A percentile compares a stretch with the other conserved stretches of the same genome.
phyloP scores from a whole-genome alignment of 2,329 filamentous ascomycete genomes.

The Colletotrichum chrysophilum region DNA sequence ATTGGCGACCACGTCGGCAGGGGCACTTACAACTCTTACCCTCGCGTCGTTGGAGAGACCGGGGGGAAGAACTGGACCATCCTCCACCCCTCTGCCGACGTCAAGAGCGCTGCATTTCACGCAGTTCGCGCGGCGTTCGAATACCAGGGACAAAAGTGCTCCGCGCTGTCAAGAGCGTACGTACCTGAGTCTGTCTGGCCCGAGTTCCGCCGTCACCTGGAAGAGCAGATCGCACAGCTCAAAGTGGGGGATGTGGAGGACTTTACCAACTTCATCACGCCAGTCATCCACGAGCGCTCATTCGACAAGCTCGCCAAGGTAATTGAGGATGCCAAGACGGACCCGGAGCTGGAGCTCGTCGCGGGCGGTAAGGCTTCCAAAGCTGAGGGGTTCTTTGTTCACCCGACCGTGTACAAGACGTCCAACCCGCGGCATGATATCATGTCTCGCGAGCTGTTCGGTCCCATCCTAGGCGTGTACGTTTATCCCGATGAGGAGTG shows the following conservation, averaged over 20 bases:
- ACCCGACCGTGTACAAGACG: conserved; percentile 82
- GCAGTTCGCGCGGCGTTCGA: conserved; percentile 89
- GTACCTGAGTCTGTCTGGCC: conserved; percentile 78
- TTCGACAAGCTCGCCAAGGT: conserved; percentile 81
- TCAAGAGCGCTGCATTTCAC: conserved; percentile 80
- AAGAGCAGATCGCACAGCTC: conserved; percentile 71
- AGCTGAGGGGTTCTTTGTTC: conserved; percentile 81
- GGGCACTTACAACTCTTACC: conserved; percentile 84
- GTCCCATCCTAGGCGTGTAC: conserved; percentile 75
- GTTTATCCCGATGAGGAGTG: conserved; percentile 59
- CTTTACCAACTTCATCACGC: conserved; percentile 82
- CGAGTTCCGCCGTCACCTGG: conserved; percentile 70
- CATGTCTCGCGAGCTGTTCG: conserved; percentile 81
- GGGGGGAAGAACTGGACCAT: conserved; percentile 95
- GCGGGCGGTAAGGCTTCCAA: conserved; percentile 80
- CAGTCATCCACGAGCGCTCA: conserved; percentile 81
- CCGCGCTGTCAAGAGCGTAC: conserved; percentile 81
- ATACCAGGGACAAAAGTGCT: conserved; percentile 92
- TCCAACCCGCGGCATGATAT: conserved; percentile 76
- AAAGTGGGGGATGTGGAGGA: conserved; percentile 72
- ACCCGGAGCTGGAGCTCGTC: conserved; percentile 74
- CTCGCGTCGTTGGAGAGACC: conserved; percentile 88
- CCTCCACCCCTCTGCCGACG: conserved; percentile 77
- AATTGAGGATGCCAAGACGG: conserved; percentile 79
- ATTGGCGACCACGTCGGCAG: conserved; percentile 83